phyloP scores from a whole-genome alignment of 1,139 yeast genomes.

The Diutina neorugosa region DNA sequence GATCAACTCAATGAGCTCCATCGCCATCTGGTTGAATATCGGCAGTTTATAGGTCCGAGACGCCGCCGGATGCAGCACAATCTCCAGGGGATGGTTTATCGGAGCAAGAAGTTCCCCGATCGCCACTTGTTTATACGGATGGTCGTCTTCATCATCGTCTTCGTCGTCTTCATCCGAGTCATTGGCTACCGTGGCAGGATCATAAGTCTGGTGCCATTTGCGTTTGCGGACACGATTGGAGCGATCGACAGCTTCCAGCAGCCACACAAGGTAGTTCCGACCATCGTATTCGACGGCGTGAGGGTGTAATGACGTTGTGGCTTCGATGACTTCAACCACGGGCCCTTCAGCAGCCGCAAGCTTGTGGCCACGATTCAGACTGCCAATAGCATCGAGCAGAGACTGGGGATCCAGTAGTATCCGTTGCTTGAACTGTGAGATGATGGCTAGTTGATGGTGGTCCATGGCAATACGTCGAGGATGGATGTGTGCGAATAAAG shows the following conservation, averaged over 20 bases:
- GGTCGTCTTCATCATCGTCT: conserved; percentile 12
- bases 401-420: conserved; percentile 12
- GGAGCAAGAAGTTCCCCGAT: conserved; percentile 59
- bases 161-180: conserved; percentile 16
- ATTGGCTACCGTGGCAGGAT: conserved; percentile 9
- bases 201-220: conserved; percentile 22
- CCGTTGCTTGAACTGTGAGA: conserved; percentile 28
- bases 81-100: conserved; percentile 67
- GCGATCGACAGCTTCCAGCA: conserved; percentile 23
- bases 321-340: conserved; percentile 5
- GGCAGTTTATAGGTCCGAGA: conserved; percentile 48
- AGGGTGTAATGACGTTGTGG: conserved; percentile 16
- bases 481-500: too few relatives aligned
- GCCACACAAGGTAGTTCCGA: conserved; percentile 25
- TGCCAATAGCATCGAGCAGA: conserved; percentile 7
- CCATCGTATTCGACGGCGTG: conserved; percentile 33
- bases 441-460: conserved; percentile 26
- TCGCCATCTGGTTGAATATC: conserved; percentile 44
- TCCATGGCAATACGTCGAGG: too few relatives aligned
- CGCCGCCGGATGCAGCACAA: conserved; percentile 60
- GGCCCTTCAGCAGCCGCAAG: conserved; percentile 11
- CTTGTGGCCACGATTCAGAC: conserved; percentile 27
- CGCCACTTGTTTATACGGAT: conserved; percentile 22
- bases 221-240: conserved; percentile 20
- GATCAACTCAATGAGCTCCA: conserved; percentile 62